Evolutionary conservation across 129 eudicot genomes (phyloP).

Genomic region (Glebionis coronaria): DNA sequence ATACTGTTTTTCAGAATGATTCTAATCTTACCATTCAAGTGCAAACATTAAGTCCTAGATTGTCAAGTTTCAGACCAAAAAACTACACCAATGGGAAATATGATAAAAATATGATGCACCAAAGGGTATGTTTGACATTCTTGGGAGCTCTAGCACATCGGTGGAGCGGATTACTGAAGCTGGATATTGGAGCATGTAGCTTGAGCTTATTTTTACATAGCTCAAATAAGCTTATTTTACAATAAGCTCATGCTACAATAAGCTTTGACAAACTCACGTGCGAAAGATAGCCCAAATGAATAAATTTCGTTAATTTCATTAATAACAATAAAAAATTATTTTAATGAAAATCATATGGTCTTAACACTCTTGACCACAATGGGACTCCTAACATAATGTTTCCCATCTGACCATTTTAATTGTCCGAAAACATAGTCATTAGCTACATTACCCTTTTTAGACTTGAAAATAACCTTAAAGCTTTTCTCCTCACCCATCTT

Average conservation of each 20-base stretch:
- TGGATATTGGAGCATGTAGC: too few relatives aligned
- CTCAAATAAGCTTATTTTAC: too few relatives aligned
- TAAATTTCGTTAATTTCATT: constrained; percentile 17
- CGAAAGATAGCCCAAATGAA: too few relatives aligned
- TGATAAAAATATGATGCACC: neutral
- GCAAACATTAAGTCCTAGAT: neutral
- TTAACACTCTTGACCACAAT: constrained; percentile 72
- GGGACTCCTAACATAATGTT: constrained; percentile 79
- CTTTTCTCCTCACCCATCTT: constrained; percentile 58
- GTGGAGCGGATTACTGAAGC: too few relatives aligned
- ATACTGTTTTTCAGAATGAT: neutral
- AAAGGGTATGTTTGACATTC: too few relatives aligned
- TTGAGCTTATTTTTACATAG: too few relatives aligned
- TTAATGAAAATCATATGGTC: constrained; percentile 31
- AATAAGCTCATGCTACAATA: too few relatives aligned
- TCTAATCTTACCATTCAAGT: neutral
- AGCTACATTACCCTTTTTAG: constrained; percentile 12
- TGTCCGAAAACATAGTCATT: constrained; percentile 68
- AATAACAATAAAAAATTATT: constrained; percentile 23
- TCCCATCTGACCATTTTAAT: constrained; percentile 73
- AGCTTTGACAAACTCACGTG: too few relatives aligned
- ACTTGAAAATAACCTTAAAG: constrained; percentile 45
- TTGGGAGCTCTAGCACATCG: too few relatives aligned
- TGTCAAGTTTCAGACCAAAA: neutral
- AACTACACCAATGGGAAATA: constrained; percentile 3